Evolutionary conservation across 2,329 filamentous ascomycete genomes (phyloP), one percentile per base, ranked within the genome.

Genomic region (Cryphonectria naterciae): DNA sequence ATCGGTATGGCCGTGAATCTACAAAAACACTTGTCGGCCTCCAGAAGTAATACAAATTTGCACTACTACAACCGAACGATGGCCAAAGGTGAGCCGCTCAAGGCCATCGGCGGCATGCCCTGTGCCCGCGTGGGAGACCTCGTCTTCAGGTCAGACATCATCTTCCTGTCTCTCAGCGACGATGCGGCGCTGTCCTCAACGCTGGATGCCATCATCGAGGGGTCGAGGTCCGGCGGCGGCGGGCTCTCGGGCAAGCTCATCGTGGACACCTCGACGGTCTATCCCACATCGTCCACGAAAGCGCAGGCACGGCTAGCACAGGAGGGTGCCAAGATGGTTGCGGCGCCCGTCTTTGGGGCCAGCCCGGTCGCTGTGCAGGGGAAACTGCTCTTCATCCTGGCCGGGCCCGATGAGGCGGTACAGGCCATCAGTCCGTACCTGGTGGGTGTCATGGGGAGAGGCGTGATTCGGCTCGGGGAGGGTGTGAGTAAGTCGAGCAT

Each of bases 131-230:
- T 79, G 0, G 72, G 46, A 3, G 75, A 77, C 0, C 74, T 85
- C 6, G 76, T 81, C 0, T 28, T 70, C 0, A 72, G 70, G 1
- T 76, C 78, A 1, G 77, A 83, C 11, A 75, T 83, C 10, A 74
- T 82, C 8, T 83, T 84, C 71, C 73, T 89, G 72, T 97, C 93
- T 77, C 85, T 97, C 4, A 89, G 91, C 75, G 92, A 96, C 77
- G 94, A 97, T 78, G 83, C 86, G 2, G 92, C 92, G 5, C 88
- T 97, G 52, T 86, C 88, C 70, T 82, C 86, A 3, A 88, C 89
- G 28, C 86, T 93, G 71, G 80, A 85, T 56, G 78, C 84, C 2
- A 87, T 91, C 39, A 81, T 94, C 4, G 76, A 86, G 62, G 77
- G 81, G 2, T 22, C 19, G 1, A n/a, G 4, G 41, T 13, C 41